Base-by-base conservation (phyloP, 2,329 filamentous ascomycete genomes). In the Nemania diffusa region DNA sequence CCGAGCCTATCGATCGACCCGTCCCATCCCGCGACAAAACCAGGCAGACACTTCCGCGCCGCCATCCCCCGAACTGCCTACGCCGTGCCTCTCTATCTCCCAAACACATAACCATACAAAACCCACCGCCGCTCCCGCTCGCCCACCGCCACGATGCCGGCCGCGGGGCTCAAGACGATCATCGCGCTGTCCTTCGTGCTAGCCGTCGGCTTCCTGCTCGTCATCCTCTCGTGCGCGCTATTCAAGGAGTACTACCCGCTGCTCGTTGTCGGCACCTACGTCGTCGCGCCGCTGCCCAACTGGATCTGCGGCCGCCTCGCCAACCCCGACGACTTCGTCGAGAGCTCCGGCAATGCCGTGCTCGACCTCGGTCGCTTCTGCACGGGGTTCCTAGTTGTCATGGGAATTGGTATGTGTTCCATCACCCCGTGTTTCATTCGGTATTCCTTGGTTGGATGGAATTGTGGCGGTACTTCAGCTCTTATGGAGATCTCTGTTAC, bases 151-250 rank as follows among this genome's bases (percentile, higher is more conserved):
- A 85, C 76, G 71, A 88, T 89, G 87, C 80, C 86, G 83, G 88
- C 92, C 85, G 94, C 96, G 75, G 96, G 96, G 79, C 90, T 99
- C 78, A 98, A 97, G 84, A 99, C 96, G 74, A 99, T 99, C 83
- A 99, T 99, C 81, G 93, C 93, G 72, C 92, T 99, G 75, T 98
- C 96, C 79, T 99, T 99, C 83, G 96, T 99, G 79, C 93, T 99
- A 73, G 96, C 96, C 75, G 96, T 99, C 76, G 96, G 96, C 76
- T 99, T 99, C 84, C 92, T 99, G 76, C 93, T 99, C 74, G 96
- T 98, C 74, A 99, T 99, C 81, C 92, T 99, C 76, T 97, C 94
- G 71, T 97, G 94, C 79, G 96, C 96, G 57, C 89, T 99, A 73
- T 99, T 92, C 88, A 88, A 95, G 79, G 93, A 93, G 82, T 99